Conservation (phyloP, 2,329 filamentous ascomycete genomes). For the Venturia carpophila region DNA sequence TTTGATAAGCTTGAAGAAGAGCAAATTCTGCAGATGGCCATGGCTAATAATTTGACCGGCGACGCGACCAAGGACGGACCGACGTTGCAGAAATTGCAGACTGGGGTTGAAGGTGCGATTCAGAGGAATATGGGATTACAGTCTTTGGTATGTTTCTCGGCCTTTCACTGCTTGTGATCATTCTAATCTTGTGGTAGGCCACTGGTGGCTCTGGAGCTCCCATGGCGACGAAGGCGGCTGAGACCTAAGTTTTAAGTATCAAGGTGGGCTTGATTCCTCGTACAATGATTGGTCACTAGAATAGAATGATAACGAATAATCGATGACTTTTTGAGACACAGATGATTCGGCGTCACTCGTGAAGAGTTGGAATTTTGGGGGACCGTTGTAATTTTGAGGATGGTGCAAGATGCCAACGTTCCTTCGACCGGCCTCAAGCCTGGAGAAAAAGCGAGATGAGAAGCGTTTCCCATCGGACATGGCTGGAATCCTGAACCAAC, state of each 20-base stretch:
- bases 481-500: background rate
- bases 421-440: no score
- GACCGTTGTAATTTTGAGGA: no score
- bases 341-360: no score
- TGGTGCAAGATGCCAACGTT: no score
- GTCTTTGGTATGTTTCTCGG: background rate
- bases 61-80: conserved; percentile 9
- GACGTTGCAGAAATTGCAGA: conserved; percentile 10
- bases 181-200: background rate
- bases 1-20: background rate
- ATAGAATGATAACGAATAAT: no score
- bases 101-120: conserved; percentile 11
- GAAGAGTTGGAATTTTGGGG: no score
- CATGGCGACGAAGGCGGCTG: conserved; percentile 10
- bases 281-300: no score
- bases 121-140: conserved; percentile 13
- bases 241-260: background rate
- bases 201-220: conserved; percentile 5
- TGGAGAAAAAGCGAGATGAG: no score
- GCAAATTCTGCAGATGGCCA: conserved; percentile 9
- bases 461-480: background rate
- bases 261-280: no score
- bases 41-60: conserved; percentile 13
- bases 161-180: no score
- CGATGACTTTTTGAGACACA: no score